phyloP scores from a whole-genome alignment of 2,329 filamentous ascomycete genomes.

The Talaromyces sp. region DNA sequence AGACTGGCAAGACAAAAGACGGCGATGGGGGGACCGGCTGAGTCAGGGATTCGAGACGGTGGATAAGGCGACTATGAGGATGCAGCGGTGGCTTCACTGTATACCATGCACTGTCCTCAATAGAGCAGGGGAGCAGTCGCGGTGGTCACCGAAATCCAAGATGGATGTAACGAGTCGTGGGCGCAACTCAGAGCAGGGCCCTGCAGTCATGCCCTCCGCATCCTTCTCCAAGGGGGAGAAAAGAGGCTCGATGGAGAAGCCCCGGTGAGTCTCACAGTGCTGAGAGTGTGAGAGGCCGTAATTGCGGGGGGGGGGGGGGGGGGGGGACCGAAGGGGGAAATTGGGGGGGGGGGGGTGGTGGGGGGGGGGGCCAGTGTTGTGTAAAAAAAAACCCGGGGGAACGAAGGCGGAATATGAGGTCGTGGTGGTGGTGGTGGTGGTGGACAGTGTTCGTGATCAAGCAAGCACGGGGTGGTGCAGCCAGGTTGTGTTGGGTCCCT shows the following conservation, averaged over 20 bases:
- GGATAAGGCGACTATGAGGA: neutral
- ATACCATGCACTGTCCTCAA: neutral
- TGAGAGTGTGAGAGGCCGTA: constrained; percentile 11
- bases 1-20: constrained; percentile 11
- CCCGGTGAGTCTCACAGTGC: constrained; percentile 6
- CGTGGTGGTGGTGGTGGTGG: constrained; percentile 14
- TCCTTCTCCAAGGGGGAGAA: constrained; percentile 20
- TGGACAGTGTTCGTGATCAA: constrained; percentile 5
- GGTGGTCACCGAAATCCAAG: neutral
- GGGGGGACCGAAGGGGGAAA: no score
- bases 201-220: constrained; percentile 38
- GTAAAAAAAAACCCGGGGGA: no score
- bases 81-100: neutral
- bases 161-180: constrained; percentile 36
- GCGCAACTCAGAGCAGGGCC: constrained; percentile 37
- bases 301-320: constrained; percentile 1
- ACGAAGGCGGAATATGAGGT: constrained; percentile 8
- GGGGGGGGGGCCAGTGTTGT: no score
- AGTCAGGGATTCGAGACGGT: neutral
- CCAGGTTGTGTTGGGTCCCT: constrained; percentile 18
- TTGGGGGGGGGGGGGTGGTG: no score
- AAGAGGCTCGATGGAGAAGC: constrained; percentile 12
- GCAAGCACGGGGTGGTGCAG: constrained; percentile 18
- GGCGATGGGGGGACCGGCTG: neutral
- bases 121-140: neutral